A percentile compares a stretch with the other conserved stretches of the same genome.
phyloP scores from a whole-genome alignment of 768 basidiomycete species.

The Tricholoma furcatifolium region DNA sequence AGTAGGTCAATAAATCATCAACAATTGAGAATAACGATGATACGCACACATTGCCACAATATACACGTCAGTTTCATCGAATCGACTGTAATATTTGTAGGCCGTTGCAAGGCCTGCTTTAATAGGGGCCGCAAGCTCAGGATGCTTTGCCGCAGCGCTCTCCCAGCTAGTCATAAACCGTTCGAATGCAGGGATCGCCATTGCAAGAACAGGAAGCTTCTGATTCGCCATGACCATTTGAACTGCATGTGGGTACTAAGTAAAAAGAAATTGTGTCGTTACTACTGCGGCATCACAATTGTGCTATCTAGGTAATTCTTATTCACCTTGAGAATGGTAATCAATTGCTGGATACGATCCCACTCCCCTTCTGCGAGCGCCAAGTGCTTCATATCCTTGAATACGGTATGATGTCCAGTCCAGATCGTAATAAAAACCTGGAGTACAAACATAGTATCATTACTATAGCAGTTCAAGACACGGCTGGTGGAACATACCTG shows the following conservation, averaged over 20 bases:
- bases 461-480: too few species aligned
- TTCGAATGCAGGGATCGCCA: conserved; percentile 12
- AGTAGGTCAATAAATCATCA: too few species aligned
- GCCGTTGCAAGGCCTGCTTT: conserved; percentile 4
- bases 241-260: not conserved
- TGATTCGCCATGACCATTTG: not conserved
- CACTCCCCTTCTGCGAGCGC: not conserved
- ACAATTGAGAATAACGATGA: too few species aligned
- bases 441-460: not conserved
- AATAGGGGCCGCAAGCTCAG: conserved; percentile 1
- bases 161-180: conserved; percentile 13
- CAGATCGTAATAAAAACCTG: not conserved
- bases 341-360: too few species aligned
- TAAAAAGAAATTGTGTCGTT: too few species aligned
- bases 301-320: too few species aligned
- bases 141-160: not conserved
- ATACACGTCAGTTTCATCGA: conserved; percentile 12
- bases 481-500: too few species aligned
- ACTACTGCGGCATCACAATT: not conserved
- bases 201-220: conserved; percentile 9
- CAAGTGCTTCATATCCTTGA: not conserved
- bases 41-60: conserved; percentile 15
- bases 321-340: too few species aligned
- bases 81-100: conserved; percentile 10
- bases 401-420: not conserved